phyloP scores from a whole-genome alignment of 768 basidiomycete genomes.

The Cyathus striatus region DNA sequence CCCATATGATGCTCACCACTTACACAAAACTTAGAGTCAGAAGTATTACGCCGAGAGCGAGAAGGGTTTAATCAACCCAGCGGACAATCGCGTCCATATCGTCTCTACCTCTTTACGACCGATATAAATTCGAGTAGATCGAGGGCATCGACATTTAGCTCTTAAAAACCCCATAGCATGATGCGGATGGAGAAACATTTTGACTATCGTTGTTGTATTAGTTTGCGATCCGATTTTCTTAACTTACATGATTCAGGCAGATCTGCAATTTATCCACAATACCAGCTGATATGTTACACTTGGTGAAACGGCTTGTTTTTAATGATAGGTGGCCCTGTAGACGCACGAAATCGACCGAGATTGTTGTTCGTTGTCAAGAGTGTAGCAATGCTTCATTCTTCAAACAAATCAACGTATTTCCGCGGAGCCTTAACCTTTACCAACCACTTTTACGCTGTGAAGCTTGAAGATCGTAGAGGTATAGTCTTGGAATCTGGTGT shows the following conservation, averaged over 20 bases:
- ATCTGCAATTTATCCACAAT: slow-evolving; percentile 65
- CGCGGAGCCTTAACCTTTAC: slow-evolving; percentile 97
- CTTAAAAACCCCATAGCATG: slow-evolving; percentile 79
- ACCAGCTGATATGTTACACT: slow-evolving; percentile 56
- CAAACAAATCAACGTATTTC: slow-evolving; percentile 99
- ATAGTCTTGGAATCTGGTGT: slow-evolving; percentile 98
- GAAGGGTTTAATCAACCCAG: slow-evolving; percentile 88
- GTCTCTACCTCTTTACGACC: slow-evolving; percentile 91
- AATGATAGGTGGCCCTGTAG: slow-evolving; percentile 86
- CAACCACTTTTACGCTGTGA: slow-evolving; percentile 94
- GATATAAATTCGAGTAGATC: slow-evolving; percentile 97
- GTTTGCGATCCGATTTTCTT: background rate
- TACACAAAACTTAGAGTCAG: slow-evolving; percentile 32
- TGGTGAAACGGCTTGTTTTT: slow-evolving; percentile 93
- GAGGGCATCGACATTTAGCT: slow-evolving; percentile 99
- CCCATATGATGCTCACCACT: background rate
- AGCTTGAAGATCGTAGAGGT: slow-evolving; percentile 86
- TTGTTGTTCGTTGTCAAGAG: slow-evolving; percentile 92
- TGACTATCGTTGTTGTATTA: slow-evolving; percentile 36
- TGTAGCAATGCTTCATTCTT: slow-evolving; percentile 79
- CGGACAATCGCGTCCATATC: slow-evolving; percentile 96
- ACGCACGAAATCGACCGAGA: slow-evolving; percentile 84
- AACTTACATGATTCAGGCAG: slow-evolving; percentile 36
- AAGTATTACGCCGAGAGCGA: slow-evolving; percentile 89
- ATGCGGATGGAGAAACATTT: slow-evolving; percentile 75